Percentiles rank a stretch among this genome's conserved stretches.
phyloP scores from a whole-genome alignment of 352 stramenopile species.

The Pythium pyrilobum region DNA sequence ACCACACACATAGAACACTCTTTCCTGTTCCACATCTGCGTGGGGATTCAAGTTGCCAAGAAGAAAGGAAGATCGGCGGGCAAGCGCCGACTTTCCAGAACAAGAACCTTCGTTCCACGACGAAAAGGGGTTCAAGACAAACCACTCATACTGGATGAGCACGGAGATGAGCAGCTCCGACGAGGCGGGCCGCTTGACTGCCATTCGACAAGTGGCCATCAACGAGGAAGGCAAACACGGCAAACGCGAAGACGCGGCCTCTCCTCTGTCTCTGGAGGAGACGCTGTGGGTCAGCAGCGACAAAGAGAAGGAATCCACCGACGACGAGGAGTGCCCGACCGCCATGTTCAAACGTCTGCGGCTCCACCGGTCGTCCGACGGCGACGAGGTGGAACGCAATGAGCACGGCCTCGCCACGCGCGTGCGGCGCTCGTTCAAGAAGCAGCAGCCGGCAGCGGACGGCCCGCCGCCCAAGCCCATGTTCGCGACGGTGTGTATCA shows the following conservation, averaged over 20 bases:
- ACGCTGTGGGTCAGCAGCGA: background rate
- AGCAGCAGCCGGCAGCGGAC: background rate
- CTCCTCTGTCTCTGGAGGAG: too few species aligned
- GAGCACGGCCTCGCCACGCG: constrained; percentile 15
- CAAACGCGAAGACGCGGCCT: too few species aligned
- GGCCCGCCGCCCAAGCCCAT: background rate
- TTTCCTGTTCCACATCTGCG: too few species aligned
- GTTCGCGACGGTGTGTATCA: constrained; percentile 55
- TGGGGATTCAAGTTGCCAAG: too few species aligned
- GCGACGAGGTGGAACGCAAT: constrained; percentile 10
- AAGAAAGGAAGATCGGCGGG: too few species aligned
- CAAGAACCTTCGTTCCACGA: too few species aligned
- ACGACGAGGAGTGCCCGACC: background rate
- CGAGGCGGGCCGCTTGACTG: too few species aligned
- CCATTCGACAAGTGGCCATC: background rate
- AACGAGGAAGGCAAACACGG: too few species aligned
- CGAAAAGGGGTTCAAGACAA: too few species aligned
- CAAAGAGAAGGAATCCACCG: background rate
- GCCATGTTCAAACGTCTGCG: constrained; percentile 16
- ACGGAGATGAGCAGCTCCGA: constrained; percentile 6
- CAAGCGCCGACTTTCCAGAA: too few species aligned
- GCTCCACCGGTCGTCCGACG: constrained; percentile 1
- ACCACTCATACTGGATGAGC: too few species aligned
- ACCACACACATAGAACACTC: too few species aligned
- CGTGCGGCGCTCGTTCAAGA: constrained; percentile 16